Evolutionary conservation across 2,329 filamentous ascomycete genomes (phyloP).

Genomic region (Claviceps arundinis): DNA sequence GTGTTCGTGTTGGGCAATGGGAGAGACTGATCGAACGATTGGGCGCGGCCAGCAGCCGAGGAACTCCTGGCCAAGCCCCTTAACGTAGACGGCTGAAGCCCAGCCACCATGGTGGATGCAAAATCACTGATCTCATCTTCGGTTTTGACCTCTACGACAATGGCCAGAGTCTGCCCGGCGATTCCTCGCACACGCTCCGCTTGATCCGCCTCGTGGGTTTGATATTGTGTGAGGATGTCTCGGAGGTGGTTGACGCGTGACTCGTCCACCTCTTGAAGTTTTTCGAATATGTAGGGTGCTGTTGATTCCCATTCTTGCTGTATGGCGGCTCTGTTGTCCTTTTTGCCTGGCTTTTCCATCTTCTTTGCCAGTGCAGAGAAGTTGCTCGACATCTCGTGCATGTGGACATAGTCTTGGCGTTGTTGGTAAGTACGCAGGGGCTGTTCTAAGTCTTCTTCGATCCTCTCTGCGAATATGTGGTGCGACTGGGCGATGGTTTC

Average conservation of each 20-base stretch:
- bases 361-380: slow-evolving; percentile 70
- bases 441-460: slow-evolving; percentile 78
- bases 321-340: slow-evolving; percentile 68
- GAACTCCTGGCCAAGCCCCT: slow-evolving; percentile 29
- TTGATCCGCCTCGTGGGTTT: slow-evolving; percentile 84
- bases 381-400: slow-evolving; percentile 72
- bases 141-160: slow-evolving; percentile 76
- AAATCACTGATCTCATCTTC: slow-evolving; percentile 76
- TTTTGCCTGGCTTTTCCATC: slow-evolving; percentile 71
- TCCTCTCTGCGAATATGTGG: slow-evolving; percentile 62
- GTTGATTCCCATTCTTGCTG: slow-evolving; percentile 83
- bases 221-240: slow-evolving; percentile 80
- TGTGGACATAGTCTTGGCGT: slow-evolving; percentile 66
- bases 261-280: slow-evolving; percentile 82
- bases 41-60: slow-evolving; percentile 12
- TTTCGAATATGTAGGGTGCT: slow-evolving; percentile 89
- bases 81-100: slow-evolving; percentile 23
- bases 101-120: slow-evolving; percentile 28
- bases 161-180: slow-evolving; percentile 67
- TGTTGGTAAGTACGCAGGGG: slow-evolving; percentile 65
- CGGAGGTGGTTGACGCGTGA: slow-evolving; percentile 77
- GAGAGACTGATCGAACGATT: slow-evolving; percentile 6
- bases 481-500: slow-evolving; percentile 76
- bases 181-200: slow-evolving; percentile 62
- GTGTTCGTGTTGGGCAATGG: neutral